Evolutionary conservation across 345 rosid genomes (phyloP).

Genomic region (Psidium guajava): DNA sequence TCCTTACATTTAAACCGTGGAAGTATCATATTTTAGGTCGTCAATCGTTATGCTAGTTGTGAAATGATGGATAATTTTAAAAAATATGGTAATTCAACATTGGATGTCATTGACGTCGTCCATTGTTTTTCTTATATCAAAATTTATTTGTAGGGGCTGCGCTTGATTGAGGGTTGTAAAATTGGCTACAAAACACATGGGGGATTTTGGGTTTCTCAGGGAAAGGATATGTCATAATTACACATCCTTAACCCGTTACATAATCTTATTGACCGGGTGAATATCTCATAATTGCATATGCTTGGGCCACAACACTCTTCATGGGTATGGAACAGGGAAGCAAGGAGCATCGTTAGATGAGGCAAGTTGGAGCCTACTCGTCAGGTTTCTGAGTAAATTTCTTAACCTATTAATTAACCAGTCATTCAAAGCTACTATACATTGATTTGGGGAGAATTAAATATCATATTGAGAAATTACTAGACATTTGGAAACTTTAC

Average conservation of each 20-base stretch:
- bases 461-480: no score
- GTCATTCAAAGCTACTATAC: not conserved
- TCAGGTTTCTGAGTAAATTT: not conserved
- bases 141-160: not conserved
- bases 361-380: fast-evolving
- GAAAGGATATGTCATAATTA: no score
- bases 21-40: not conserved
- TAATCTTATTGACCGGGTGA: no score
- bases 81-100: no score
- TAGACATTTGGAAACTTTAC: not conserved
- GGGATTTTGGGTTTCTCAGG: no score
- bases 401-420: not conserved
- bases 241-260: no score
- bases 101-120: not conserved
- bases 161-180: not conserved
- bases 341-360: not conserved
- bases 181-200: not conserved
- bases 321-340: fast-evolving
- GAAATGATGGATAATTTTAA: no score
- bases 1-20: not conserved
- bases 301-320: no score
- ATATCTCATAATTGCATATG: no score
- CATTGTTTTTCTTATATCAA: not conserved
- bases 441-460: no score
- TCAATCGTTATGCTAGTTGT: not conserved